A percentile compares a stretch with the other conserved stretches of the same genome.
phyloP scores from a whole-genome alignment of 1,284 basidiomycete genomes.

The Cutaneotrichosporon sp. region DNA sequence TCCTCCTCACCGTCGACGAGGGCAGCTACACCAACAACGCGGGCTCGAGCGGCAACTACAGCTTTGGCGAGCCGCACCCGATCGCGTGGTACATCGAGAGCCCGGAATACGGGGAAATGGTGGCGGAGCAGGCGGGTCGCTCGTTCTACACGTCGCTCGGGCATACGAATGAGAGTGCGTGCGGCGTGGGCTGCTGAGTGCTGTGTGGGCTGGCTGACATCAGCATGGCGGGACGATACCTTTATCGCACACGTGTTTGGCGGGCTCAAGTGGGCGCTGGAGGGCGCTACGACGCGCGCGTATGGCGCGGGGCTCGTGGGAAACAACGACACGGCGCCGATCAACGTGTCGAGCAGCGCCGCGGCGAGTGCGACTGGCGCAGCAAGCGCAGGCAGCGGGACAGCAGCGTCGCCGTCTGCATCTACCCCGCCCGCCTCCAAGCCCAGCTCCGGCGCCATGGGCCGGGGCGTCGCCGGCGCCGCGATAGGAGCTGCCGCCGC shows the following conservation, averaged over 20 bases:
- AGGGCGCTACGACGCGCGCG: conserved; percentile 55
- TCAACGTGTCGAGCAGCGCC: too few relatives aligned
- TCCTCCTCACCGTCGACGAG: conserved; percentile 69
- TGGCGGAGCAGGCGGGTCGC: conserved; percentile 60
- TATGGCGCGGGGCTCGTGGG: conserved; percentile 49
- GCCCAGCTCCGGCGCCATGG: background rate
- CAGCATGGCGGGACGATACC: conserved; percentile 59
- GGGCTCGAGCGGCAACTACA: background rate
- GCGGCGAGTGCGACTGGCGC: background rate
- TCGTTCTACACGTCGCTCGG: conserved; percentile 80
- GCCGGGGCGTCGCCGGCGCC: background rate
- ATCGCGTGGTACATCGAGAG: conserved; percentile 71
- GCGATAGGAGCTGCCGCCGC: background rate
- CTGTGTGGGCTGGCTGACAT: background rate
- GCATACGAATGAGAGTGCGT: conserved; percentile 64
- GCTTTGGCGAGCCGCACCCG: conserved; percentile 46
- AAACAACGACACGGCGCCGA: conserved; percentile 18
- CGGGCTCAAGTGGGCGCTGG: conserved; percentile 69
- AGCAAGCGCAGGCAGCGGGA: background rate
- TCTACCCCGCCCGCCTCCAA: background rate
- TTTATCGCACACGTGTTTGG: conserved; percentile 70
- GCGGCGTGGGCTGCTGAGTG: background rate
- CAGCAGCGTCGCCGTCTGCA: background rate
- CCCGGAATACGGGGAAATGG: conserved; percentile 60
- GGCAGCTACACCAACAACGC: conserved; percentile 58